phyloP scores from a whole-genome alignment of 176 grass and related monocot genomes.

The Bothriochloa decipiens region DNA sequence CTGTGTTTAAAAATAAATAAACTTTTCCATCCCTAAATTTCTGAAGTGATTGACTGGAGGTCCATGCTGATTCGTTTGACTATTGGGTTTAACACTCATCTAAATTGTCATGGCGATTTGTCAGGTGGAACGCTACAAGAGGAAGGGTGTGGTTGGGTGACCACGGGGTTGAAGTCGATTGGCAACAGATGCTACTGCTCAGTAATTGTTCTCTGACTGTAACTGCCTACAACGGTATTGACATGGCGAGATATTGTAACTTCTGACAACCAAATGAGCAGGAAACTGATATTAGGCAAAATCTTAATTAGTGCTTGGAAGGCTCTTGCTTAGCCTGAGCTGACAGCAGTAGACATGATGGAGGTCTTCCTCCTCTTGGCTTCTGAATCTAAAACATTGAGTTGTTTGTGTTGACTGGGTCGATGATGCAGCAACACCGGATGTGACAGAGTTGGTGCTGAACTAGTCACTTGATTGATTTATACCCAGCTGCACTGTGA shows the following conservation, averaged over 20 bases:
- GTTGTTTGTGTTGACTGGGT: neutral
- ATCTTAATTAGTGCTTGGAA: neutral
- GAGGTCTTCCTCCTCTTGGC: neutral
- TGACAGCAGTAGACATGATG: neutral
- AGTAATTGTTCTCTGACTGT: constrained; percentile 52
- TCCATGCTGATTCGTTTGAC: too few relatives aligned
- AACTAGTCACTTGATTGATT: neutral
- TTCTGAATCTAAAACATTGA: neutral
- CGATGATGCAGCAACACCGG: neutral
- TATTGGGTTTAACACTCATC: too few relatives aligned
- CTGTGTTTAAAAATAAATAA: too few relatives aligned
- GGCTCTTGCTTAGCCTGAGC: constrained; percentile 14
- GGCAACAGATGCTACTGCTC: constrained; percentile 65
- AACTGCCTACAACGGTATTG: neutral
- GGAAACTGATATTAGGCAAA: neutral
- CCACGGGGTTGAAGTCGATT: constrained; percentile 52
- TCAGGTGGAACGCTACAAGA: constrained; percentile 73
- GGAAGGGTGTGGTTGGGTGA: constrained; percentile 65
- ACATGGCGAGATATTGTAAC: neutral
- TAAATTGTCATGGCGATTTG: constrained; percentile 5
- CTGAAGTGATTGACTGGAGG: too few relatives aligned
- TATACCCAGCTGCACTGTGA: too few relatives aligned
- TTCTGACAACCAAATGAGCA: neutral
- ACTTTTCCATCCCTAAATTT: too few relatives aligned
- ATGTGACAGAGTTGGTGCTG: neutral